phyloP scores from a whole-genome alignment of 202 grass and related monocot species.

The Panicum virgatum region DNA sequence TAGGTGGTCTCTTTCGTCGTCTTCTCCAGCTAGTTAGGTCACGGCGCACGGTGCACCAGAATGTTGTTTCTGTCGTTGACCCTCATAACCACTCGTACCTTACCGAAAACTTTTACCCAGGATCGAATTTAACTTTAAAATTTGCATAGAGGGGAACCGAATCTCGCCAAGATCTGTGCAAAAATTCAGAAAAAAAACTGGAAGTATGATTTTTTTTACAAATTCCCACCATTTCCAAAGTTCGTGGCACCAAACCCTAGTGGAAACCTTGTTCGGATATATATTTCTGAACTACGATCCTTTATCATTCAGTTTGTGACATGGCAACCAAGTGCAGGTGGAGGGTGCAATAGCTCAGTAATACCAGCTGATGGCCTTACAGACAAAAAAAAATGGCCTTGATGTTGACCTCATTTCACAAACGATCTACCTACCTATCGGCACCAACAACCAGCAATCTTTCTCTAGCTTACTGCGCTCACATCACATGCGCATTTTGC shows the following conservation, averaged over 20 bases:
- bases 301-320: background rate
- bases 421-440: background rate
- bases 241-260: background rate
- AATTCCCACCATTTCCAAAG: background rate
- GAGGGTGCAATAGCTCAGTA: background rate
- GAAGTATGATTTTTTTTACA: background rate
- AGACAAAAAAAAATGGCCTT: background rate
- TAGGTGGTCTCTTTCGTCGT: background rate
- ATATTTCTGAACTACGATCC: background rate
- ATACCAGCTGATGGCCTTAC: background rate
- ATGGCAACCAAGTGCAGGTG: slow-evolving; percentile 1
- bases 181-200: background rate
- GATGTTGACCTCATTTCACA: background rate
- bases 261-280: background rate
- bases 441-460: background rate
- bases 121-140: background rate
- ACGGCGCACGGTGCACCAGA: background rate
- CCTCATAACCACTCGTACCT: background rate
- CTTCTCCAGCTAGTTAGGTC: slow-evolving; percentile 1
- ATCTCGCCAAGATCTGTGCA: background rate
- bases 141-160: background rate
- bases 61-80: background rate
- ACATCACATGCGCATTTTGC: slow-evolving; percentile 18
- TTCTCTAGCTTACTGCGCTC: background rate
- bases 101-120: background rate